These are phyloP conservation scores for Adiantum capillusveneris DNA, from an alignment of 75 land plant species.

Conservation along the genomic window DNA sequence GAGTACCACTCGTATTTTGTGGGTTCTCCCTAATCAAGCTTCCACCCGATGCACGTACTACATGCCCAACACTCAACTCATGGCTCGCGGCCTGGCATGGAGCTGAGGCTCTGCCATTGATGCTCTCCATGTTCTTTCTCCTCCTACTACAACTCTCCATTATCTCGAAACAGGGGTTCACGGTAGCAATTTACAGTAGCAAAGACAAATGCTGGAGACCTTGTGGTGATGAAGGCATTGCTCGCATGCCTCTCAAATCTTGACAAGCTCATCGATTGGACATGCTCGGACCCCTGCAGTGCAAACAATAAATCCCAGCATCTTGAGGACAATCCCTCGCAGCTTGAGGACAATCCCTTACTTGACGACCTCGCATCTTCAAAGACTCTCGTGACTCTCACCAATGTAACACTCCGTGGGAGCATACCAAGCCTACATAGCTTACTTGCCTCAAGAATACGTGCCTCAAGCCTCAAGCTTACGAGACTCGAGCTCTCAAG, in stretches of 20 bases:
- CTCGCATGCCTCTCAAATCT: slow-evolving; percentile 49
- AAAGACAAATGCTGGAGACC: slow-evolving; percentile 48
- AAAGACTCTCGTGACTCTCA: slow-evolving; percentile 42
- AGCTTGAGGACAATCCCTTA: slow-evolving; percentile 40
- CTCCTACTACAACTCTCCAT: too few species aligned
- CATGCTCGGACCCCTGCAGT: slow-evolving; percentile 66
- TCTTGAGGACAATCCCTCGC: slow-evolving; percentile 38
- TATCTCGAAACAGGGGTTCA: too few species aligned
- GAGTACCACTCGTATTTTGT: too few species aligned
- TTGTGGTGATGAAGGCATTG: slow-evolving; percentile 39
- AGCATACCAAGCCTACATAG: slow-evolving; percentile 39
- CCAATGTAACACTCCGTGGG: slow-evolving; percentile 48
- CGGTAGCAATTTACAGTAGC: too few species aligned
- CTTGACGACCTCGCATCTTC: slow-evolving; percentile 24
- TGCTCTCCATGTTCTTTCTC: too few species aligned
- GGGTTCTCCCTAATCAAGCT: too few species aligned
- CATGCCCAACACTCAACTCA: too few species aligned
- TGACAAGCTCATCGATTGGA: slow-evolving; percentile 38
- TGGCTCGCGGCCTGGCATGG: too few species aligned
- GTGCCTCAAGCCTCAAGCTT: slow-evolving; percentile 59
- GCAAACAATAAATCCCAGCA: slow-evolving; percentile 37
- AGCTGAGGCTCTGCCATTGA: too few species aligned
- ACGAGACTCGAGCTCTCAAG: slow-evolving; percentile 32
- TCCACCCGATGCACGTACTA: too few species aligned
- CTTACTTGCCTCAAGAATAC: slow-evolving; percentile 52